Evolutionary conservation across 2,329 filamentous ascomycete genomes (phyloP).

Genomic region (Plenodomus biglobosus): DNA sequence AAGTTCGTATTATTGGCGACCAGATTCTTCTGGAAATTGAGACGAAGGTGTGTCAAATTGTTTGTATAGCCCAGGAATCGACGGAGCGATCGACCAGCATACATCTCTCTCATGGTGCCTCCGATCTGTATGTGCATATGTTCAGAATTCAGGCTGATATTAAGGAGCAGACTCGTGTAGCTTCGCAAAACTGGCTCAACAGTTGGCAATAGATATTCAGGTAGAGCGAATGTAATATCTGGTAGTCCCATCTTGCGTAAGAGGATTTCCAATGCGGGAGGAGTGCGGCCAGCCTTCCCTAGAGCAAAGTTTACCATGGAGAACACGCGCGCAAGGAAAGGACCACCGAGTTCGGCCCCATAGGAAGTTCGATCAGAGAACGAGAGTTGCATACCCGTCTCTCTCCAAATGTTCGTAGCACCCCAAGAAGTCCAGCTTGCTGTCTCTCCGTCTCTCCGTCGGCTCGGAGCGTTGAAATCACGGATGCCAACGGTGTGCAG

Average conservation of each 20-base stretch:
- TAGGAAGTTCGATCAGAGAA: slow-evolving; percentile 10
- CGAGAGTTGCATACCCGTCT: slow-evolving; percentile 39
- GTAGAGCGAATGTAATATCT: slow-evolving; percentile 51
- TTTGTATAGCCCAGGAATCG: slow-evolving; percentile 46
- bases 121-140: slow-evolving; percentile 16
- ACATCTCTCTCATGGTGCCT: slow-evolving; percentile 4
- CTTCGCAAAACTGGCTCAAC: slow-evolving; percentile 49
- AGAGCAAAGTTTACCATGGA: slow-evolving; percentile 24
- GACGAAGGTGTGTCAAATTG: slow-evolving; percentile 55
- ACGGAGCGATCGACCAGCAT: slow-evolving; percentile 22
- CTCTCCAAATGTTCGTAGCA: slow-evolving; percentile 40
- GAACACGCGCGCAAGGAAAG: slow-evolving; percentile 21
- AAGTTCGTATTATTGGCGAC: slow-evolving; percentile 30
- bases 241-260: slow-evolving; percentile 43
- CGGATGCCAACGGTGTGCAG: slow-evolving; percentile 61
- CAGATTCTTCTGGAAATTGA: slow-evolving; percentile 50
- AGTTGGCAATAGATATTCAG: slow-evolving; percentile 41
- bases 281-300: slow-evolving; percentile 37
- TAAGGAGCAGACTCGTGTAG: slow-evolving; percentile 53
- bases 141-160: slow-evolving; percentile 18
- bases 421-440: slow-evolving; percentile 60
- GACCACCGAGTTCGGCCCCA: slow-evolving; percentile 3
- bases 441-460: slow-evolving; percentile 52
- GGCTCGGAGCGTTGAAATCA: slow-evolving; percentile 57
- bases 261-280: slow-evolving; percentile 54